Evolutionary conservation across 495 filamentous ascomycete genomes (phyloP), one percentile per base, ranked within the genome.

Genomic region (Neurospora sp.): DNA sequence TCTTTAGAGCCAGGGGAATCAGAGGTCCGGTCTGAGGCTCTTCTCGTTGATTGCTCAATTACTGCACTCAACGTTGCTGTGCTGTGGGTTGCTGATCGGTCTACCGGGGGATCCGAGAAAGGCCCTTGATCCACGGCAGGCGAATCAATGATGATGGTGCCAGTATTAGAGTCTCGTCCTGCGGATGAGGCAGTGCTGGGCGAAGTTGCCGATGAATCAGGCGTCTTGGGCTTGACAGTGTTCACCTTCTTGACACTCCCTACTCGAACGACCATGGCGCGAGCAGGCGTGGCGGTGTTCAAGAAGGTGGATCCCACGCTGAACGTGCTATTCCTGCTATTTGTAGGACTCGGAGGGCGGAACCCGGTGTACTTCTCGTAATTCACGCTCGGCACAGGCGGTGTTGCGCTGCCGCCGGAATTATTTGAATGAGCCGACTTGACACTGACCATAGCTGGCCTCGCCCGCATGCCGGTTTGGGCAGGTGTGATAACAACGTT

Each of bases 401-500:
- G 88, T 20, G 87, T 86, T 5, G 79, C 44, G 39, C 81, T 82
- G 66, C 84, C 84, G 16, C 75, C 77, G n/a, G 83, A 88, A 62
- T 74, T 82, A 71, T 77, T 79, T 40, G 79, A 85, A 27, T 85
- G 73, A 81, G 85, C 84, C 76, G 89, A 92, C 80, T 92, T 94
- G 70, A 98, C 93, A 76, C 92, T 96, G 74, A 99, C 93, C 75
- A 98, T 91, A 69, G 92, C 92, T 18, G 96, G 94, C 78, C 93
- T 95, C 69, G 92, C 90, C 74, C 93, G 89, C 75, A 92, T 90
- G 72, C 91, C 92, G 66, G 93, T 94, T 76, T 94, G 93, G 0
- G 94, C 93, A 0, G 94, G 93, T 39, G 93, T 82, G 62, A 97
- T 88, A 70, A 96, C 88, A 42, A 93, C 93, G 76, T 94, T 92